Base-by-base conservation (phyloP, 2,329 filamentous ascomycete species). In the Colletotrichum kahawae region DNA sequence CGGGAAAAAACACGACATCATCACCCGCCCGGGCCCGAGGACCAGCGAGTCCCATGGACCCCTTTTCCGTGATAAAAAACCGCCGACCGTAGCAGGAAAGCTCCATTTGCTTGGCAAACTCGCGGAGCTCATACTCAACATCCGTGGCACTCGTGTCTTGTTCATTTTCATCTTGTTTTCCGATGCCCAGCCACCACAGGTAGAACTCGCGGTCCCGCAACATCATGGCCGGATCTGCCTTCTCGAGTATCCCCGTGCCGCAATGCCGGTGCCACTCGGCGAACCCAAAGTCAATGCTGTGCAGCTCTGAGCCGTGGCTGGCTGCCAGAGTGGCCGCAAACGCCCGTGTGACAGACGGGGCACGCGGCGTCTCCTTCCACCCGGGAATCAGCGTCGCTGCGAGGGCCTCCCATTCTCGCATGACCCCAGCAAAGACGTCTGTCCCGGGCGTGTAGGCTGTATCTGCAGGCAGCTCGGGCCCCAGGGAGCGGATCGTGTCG, bases 291-390 rank as follows among this genome's bases (percentile, higher is more conserved):
- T 24, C n/a, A n/a, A 51, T 24, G 43, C 43, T 51, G 12, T 51
- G 43, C n/a, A 51, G 43, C 43, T 51, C 43, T 7, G 12, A 10
- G 4, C 43, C 43, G 10, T 51, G 43, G 0, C 43, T 51, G n/a
- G 43, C 43, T 0, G 43, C 43, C 43, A 51, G 43, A 13, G 43
- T 51, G 43, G 43, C 43, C 43, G 43, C 43, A 51, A 21, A 51
- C 6, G 43, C 43, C 43, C 43, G 43, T 1, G 43, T 51, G 5
- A 21, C 43, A 13, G 43, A 51, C 1, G 43, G 43, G 12, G 43
- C n/a, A 51, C 0, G 0, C 43, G n/a, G 0, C 43, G n/a, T 21
- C n/a, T 51, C 7, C 43, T 4, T 21, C 43, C 43, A 51, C 0
- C 0, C 43, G n/a, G 43, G 4, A 51, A 51, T 21, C 43, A 51